Conservation (phyloP, 495 filamentous ascomycete species). For the Stereocaulon alpinum region DNA sequence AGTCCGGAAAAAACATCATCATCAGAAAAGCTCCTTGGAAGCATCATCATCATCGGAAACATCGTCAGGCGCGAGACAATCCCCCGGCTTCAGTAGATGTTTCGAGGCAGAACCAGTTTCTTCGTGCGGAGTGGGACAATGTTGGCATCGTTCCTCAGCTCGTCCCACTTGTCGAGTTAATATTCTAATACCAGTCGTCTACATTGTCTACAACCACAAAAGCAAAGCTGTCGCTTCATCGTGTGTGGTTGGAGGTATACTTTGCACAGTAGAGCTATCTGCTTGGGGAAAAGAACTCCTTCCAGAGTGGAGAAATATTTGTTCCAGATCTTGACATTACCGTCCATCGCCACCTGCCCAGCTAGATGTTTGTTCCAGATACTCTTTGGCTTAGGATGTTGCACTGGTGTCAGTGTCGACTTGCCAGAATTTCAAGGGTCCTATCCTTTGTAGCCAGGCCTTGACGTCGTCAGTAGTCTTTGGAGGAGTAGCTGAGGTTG, state of each 20-base stretch:
- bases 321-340: conserved; percentile 26
- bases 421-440: conserved; percentile 1
- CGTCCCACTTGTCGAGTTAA: conserved; percentile 3
- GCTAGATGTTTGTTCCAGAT: conserved; percentile 11
- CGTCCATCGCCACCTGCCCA: conserved; percentile 13
- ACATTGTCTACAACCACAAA: conserved; percentile 24
- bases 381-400: conserved; percentile 15
- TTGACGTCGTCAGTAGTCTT: neutral
- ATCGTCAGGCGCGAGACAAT: too few relatives aligned
- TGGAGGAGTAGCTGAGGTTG: neutral
- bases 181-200: conserved; percentile 8
- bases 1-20: too few relatives aligned
- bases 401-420: neutral
- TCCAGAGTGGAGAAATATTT: conserved; percentile 22
- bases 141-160: neutral
- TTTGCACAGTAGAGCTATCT: neutral
- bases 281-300: conserved; percentile 1
- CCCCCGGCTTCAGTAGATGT: conserved; percentile 11
- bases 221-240: conserved; percentile 17
- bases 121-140: neutral
- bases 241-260: conserved; percentile 7
- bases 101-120: conserved; percentile 28
- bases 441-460: neutral
- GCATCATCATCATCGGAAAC: too few relatives aligned
- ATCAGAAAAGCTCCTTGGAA: too few relatives aligned